These are phyloP conservation scores for Odontarrhena argentea DNA, from an alignment of 345 rosid species.

Conservation along the genomic window DNA sequence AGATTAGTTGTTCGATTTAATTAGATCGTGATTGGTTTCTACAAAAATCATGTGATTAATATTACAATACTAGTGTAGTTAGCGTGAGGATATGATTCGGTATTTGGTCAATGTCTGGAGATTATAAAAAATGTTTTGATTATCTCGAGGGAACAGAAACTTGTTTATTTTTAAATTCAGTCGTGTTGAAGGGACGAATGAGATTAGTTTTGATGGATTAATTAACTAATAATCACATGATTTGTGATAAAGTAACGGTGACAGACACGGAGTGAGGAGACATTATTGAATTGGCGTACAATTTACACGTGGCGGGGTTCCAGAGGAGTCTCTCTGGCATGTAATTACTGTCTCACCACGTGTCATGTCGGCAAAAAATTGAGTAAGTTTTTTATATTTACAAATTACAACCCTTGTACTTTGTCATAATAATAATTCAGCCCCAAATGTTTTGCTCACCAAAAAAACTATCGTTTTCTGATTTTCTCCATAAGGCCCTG, in stretches of 20 bases:
- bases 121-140: neutral
- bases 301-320: slow-evolving; percentile 34
- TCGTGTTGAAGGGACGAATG: neutral
- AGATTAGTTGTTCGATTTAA: too few relatives aligned
- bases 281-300: slow-evolving; percentile 32
- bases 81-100: slow-evolving; percentile 16
- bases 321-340: slow-evolving; percentile 33
- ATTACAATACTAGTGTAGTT: neutral
- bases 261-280: slow-evolving; percentile 6
- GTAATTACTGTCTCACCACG: slow-evolving; percentile 17
- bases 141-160: slow-evolving; percentile 5
- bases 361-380: slow-evolving; percentile 27
- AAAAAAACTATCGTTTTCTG: neutral
- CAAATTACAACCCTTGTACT: neutral
- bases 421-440: neutral
- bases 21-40: slow-evolving; percentile 7
- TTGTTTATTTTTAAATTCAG: neutral
- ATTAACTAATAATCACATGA: neutral
- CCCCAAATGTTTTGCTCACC: slow-evolving; percentile 10
- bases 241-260: slow-evolving; percentile 5
- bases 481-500: neutral
- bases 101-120: slow-evolving; percentile 15
- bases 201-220: neutral
- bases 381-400: slow-evolving; percentile 2
- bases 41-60: neutral